Evolutionary conservation across 1,284 basidiomycete species (phyloP).

Genomic region (Earliella scabrosa): DNA sequence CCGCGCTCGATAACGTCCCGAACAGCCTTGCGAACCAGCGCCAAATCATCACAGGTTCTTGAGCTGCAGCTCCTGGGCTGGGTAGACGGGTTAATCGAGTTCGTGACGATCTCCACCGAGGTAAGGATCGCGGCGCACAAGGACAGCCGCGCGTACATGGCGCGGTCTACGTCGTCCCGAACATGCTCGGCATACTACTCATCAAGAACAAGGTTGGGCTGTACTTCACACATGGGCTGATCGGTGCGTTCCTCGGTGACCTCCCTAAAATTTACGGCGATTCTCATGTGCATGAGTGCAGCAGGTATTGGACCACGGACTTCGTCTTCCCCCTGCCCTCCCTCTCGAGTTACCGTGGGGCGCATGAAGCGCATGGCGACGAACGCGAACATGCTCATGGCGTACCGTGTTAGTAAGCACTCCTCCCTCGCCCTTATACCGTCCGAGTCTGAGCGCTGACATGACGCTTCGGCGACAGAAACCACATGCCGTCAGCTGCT

Average conservation of each 20-base stretch:
- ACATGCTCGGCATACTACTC: constrained; percentile 62
- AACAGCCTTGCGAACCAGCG: constrained; percentile 76
- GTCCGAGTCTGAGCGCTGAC: neutral
- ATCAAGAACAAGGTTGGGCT: constrained; percentile 67
- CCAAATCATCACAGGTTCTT: constrained; percentile 67
- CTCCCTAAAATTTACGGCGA: too few species aligned
- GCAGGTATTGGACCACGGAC: constrained; percentile 67
- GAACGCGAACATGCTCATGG: constrained; percentile 73
- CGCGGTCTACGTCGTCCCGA: constrained; percentile 65
- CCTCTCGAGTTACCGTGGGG: constrained; percentile 70
- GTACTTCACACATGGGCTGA: constrained; percentile 63
- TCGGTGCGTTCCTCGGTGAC: constrained; percentile 57
- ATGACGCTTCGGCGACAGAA: constrained; percentile 37
- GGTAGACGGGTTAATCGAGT: constrained; percentile 70
- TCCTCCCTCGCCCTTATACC: constrained; percentile 40
- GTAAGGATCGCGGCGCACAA: constrained; percentile 59
- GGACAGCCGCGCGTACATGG: constrained; percentile 68
- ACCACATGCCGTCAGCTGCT: constrained; percentile 67
- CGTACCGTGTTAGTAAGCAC: constrained; percentile 72
- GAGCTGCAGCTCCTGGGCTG: constrained; percentile 74
- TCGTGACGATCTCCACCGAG: constrained; percentile 64
- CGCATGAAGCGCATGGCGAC: constrained; percentile 74
- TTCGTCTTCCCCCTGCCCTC: constrained; percentile 75
- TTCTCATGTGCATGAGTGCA: too few species aligned
- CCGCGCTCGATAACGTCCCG: constrained; percentile 65